Conservation (phyloP, 2,329 filamentous ascomycete genomes). For the Zymoseptoria tritici region DNA sequence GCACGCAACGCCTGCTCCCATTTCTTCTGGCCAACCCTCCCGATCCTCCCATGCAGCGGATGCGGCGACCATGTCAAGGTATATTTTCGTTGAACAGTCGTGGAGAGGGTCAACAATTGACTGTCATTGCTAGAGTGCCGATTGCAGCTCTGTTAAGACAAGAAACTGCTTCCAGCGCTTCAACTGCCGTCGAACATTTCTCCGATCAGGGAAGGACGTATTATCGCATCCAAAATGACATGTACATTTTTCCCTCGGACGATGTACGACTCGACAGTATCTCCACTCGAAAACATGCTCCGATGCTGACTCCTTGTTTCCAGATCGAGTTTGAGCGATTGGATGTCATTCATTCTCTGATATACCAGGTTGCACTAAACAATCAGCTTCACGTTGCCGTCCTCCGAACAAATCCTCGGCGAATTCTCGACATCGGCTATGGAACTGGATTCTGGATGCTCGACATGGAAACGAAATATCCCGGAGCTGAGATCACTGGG, state of each 20-base stretch:
- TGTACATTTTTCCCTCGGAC: constrained; percentile 20
- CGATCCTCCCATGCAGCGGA: constrained; percentile 7
- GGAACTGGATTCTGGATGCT: constrained; percentile 91
- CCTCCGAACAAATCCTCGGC: constrained; percentile 34
- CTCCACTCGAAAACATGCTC: neutral
- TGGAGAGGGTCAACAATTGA: neutral
- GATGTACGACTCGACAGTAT: constrained; percentile 10
- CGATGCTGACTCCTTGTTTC: constrained; percentile 2
- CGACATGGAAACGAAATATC: constrained; percentile 64
- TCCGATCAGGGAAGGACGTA: constrained; percentile 14
- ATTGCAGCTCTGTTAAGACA: constrained; percentile 18
- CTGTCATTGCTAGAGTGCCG: constrained; percentile 9
- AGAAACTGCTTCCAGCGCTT: constrained; percentile 5
- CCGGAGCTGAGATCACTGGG: constrained; percentile 19
- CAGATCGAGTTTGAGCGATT: constrained; percentile 17
- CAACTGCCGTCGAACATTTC: constrained; percentile 11
- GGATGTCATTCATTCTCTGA: constrained; percentile 20
- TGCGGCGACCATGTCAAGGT: constrained; percentile 17
- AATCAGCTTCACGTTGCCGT: constrained; percentile 26
- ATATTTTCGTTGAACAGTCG: neutral
- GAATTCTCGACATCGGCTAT: constrained; percentile 63
- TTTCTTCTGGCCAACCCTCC: constrained; percentile 2
- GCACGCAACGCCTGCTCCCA: constrained; percentile 11
- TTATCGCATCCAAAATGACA: constrained; percentile 13
- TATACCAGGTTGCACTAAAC: constrained; percentile 32